phyloP scores from a whole-genome alignment of 768 basidiomycete genomes.

The Russula olivacea region DNA sequence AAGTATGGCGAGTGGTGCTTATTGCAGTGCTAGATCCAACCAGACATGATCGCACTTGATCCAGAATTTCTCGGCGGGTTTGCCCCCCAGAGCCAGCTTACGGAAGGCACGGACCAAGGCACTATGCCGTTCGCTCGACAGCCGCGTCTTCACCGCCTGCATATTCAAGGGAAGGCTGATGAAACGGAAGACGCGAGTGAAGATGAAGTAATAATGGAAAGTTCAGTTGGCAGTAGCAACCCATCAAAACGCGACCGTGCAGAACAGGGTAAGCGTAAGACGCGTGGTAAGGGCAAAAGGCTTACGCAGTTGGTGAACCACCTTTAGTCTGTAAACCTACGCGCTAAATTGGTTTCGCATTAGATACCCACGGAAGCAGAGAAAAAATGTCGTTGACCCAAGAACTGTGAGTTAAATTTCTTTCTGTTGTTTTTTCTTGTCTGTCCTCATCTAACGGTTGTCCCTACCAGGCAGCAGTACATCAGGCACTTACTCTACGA shows the following conservation, averaged over 20 bases:
- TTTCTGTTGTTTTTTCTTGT: not conserved
- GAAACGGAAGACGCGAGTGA: slow-evolving; percentile 46
- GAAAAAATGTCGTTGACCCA: slow-evolving; percentile 93
- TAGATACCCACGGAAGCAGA: slow-evolving; percentile 78
- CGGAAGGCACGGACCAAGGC: slow-evolving; percentile 40
- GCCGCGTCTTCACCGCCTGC: slow-evolving; percentile 70
- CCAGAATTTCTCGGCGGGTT: slow-evolving; percentile 70
- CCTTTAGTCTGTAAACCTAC: not conserved
- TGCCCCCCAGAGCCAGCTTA: slow-evolving; percentile 53
- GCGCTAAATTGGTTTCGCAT: not conserved
- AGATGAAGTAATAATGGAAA: slow-evolving; percentile 34
- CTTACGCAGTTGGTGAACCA: slow-evolving; percentile 53
- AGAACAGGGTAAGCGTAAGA: slow-evolving; percentile 64
- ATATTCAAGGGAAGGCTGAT: slow-evolving; percentile 68
- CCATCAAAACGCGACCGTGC: slow-evolving; percentile 31
- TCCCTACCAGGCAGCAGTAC: slow-evolving; percentile 38
- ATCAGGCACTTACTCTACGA: slow-evolving; percentile 38
- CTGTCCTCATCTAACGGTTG: slow-evolving; percentile 22
- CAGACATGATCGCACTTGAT: slow-evolving; percentile 85
- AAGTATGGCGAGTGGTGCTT: not conserved
- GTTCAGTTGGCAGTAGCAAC: slow-evolving; percentile 33
- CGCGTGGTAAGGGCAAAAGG: slow-evolving; percentile 84
- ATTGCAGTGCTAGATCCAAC: slow-evolving; percentile 59
- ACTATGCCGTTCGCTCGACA: slow-evolving; percentile 64
- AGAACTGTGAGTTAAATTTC: slow-evolving; percentile 44